A percentile compares a stretch with the other conserved stretches of the same genome.
phyloP scores from a whole-genome alignment of 208 protist genomes.

The Dictyostelium gargantuum region DNA sequence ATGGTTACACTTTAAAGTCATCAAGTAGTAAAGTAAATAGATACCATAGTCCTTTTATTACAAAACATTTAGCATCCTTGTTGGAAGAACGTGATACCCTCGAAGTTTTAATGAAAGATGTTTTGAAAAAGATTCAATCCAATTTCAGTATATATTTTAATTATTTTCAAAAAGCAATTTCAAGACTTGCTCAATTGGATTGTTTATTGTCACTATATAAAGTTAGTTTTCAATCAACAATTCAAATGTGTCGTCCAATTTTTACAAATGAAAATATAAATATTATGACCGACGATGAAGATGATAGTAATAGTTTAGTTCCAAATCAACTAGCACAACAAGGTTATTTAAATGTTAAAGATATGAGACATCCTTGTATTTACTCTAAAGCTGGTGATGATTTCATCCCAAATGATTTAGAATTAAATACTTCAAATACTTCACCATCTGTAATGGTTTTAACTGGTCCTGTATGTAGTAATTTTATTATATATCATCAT shows the following conservation, averaged over 20 bases:
- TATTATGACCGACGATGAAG: no score
- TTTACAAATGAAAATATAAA: conserved; percentile 27
- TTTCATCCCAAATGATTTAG: conserved; percentile 80
- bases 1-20: not conserved
- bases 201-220: conserved; percentile 76
- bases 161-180: conserved; percentile 53
- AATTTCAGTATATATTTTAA: not conserved
- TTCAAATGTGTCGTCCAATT: conserved; percentile 74
- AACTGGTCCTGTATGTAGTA: conserved; percentile 92
- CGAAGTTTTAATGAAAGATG: not conserved
- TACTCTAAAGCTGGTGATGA: conserved; percentile 25
- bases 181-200: conserved; percentile 78
- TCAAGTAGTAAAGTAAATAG: not conserved
- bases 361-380: conserved; percentile 76
- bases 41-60: conserved; percentile 33
- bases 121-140: not conserved
- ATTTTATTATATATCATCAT: no score
- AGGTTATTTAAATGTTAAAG: conserved; percentile 24
- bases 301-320: not conserved
- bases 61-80: not conserved
- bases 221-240: not conserved
- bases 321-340: not conserved
- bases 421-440: not conserved
- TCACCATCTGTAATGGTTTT: conserved; percentile 87
- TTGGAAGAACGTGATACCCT: not conserved